Evolutionary conservation across 257 asterid species (phyloP), one percentile per base, ranked within the genome.

Genomic region (Penstemon barbatus): DNA sequence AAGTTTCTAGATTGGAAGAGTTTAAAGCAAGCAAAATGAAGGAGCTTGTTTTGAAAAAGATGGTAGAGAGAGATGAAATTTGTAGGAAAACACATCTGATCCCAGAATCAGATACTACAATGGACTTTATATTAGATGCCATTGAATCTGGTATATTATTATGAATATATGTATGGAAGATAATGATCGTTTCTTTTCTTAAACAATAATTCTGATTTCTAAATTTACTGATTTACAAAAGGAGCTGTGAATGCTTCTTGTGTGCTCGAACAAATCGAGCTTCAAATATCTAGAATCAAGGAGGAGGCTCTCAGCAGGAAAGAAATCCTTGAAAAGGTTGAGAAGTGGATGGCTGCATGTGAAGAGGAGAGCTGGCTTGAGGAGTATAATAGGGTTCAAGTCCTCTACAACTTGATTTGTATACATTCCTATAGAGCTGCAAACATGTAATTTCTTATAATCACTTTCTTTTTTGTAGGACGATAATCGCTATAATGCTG

Each of bases 321-420:
- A 84, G 99, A 94, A 57, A 83, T 91, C 68, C 97, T 94, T 51
- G 99, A 94, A 74, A 94, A 81, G 82, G 91, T 94, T 76, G 97
- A 94, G 82, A 94, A 94, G 80, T 94, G 99, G 99, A 89, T 89
- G 77, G 78, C 87, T 39, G 96, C 99, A 62, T 91, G 99, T 8
- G 96, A 85, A 67, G 97, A 94, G 78, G 97, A 94, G 86, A 85
- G 96, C 79, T 94, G 99, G 99, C 99, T 94, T 54, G 97, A 91
- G 85, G 99, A 94, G 78, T 94, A 94, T 68, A 89, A 86, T 66
- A 90, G 96, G 93, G 97, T 91, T 74, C 39, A 85, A 69, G 50
- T 67, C 69, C 45, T 55, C 19, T 65, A 44, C 67, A 37, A 53
- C 40, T 12, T 75, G 25, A 48, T 63, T 33, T 66, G 15, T 49